A percentile compares a stretch with the other conserved stretches of the same genome.
These are phyloP conservation scores for Chlorella ohadii DNA, from an alignment of 139 green algal genomes.

Conservation along the genomic window DNA sequence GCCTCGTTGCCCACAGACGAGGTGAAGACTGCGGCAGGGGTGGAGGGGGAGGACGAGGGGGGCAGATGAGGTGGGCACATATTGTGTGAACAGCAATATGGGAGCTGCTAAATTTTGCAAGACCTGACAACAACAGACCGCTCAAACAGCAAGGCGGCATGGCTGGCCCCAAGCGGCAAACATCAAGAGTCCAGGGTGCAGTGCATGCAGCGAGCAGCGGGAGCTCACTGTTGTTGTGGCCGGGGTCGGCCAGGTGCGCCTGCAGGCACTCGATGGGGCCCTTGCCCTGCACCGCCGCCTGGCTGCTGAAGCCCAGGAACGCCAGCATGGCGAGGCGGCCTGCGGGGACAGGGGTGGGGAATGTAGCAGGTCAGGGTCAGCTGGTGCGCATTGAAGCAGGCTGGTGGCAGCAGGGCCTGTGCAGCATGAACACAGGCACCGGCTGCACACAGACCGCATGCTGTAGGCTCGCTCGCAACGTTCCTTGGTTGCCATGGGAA, in stretches of 20 bases:
- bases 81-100: too few species aligned
- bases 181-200: neutral
- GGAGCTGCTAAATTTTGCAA: too few species aligned
- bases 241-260: slow-evolving; percentile 84
- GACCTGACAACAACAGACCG: too few species aligned
- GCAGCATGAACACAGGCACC: too few species aligned
- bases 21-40: slow-evolving; percentile 73
- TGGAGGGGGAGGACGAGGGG: neutral
- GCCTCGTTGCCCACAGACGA: slow-evolving; percentile 80
- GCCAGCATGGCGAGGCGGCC: slow-evolving; percentile 79
- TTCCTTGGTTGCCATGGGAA: too few species aligned
- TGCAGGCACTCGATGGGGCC: slow-evolving; percentile 88
- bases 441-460: too few species aligned
- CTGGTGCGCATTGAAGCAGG: neutral
- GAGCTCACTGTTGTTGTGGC: slow-evolving; percentile 87
- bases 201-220: neutral
- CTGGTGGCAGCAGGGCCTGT: too few species aligned
- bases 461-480: too few species aligned
- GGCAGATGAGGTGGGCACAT: too few species aligned
- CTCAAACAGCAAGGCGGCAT: neutral
- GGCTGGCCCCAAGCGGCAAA: neutral
- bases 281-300: slow-evolving; percentile 78
- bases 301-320: slow-evolving; percentile 89
- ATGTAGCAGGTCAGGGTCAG: neutral
- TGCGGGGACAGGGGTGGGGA: neutral